phyloP scores from a whole-genome alignment of 495 filamentous ascomycete genomes.

The Ascodesmis nigricans region DNA sequence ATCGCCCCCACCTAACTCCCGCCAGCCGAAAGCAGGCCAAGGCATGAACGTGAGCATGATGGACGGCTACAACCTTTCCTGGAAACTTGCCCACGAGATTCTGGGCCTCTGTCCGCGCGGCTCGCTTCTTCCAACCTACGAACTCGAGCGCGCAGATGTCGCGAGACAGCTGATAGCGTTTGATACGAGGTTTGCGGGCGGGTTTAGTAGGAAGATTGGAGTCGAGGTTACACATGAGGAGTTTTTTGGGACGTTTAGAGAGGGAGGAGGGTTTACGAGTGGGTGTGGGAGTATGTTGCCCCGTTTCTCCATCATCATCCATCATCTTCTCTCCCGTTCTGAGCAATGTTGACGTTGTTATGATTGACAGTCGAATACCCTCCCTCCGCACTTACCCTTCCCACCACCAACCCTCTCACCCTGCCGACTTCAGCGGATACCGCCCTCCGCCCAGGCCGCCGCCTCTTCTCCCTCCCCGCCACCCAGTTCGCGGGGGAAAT shows the following conservation, averaged over 20 bases:
- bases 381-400: too few species aligned
- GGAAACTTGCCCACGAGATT: slow-evolving; percentile 16
- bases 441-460: slow-evolving; percentile 6
- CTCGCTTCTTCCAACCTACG: slow-evolving; percentile 10
- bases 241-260: slow-evolving; percentile 14
- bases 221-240: slow-evolving; percentile 13
- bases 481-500: slow-evolving; percentile 27
- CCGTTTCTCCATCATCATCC: not conserved
- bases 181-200: slow-evolving; percentile 13
- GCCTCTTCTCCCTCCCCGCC: slow-evolving; percentile 15
- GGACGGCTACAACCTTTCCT: slow-evolving; percentile 19
- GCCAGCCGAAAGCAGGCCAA: slow-evolving; percentile 22
- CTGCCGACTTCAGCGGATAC: too few species aligned
- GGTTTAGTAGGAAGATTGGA: slow-evolving; percentile 24
- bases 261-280: slow-evolving; percentile 15
- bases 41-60: slow-evolving; percentile 22
- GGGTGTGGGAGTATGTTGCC: slow-evolving; percentile 10
- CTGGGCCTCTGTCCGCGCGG: slow-evolving; percentile 14
- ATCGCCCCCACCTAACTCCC: slow-evolving; percentile 9
- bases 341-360: too few species aligned
- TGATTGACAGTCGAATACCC: too few species aligned
- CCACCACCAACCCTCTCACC: too few species aligned
- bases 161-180: slow-evolving; percentile 18
- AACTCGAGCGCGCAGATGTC: slow-evolving; percentile 13
- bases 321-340: not conserved